These are phyloP conservation scores for Kwoniella bestiolae DNA, from an alignment of 768 basidiomycete genomes.

Conservation along the genomic window DNA sequence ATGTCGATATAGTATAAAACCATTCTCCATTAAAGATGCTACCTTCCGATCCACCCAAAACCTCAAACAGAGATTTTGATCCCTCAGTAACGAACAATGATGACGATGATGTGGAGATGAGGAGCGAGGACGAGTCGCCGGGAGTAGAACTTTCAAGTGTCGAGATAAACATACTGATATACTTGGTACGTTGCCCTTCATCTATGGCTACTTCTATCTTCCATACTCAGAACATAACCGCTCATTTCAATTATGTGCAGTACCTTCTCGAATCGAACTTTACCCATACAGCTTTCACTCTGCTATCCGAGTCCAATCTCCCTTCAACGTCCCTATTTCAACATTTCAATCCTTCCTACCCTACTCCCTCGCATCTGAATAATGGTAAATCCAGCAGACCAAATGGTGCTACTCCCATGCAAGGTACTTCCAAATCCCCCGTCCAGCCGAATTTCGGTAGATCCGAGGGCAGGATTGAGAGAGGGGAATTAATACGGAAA, in stretches of 20 bases:
- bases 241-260: constrained; percentile 18
- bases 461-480: constrained; percentile 36
- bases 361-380: constrained; percentile 18
- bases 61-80: constrained; percentile 38
- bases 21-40: constrained; percentile 27
- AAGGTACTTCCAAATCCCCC: constrained; percentile 12
- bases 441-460: constrained; percentile 37
- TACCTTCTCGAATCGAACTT: constrained; percentile 56
- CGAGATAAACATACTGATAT: constrained; percentile 55
- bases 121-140: constrained; percentile 20
- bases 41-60: constrained; percentile 35
- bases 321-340: constrained; percentile 48
- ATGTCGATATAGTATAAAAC: constrained; percentile 6
- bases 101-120: constrained; percentile 27
- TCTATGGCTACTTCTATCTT: too few species aligned
- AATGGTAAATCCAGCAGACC: constrained; percentile 17
- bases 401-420: constrained; percentile 23
- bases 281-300: constrained; percentile 52
- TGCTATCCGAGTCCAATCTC: constrained; percentile 50
- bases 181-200: constrained; percentile 38
- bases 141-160: constrained; percentile 42
- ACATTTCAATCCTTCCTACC: constrained; percentile 49
- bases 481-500: constrained; percentile 51
- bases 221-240: neutral
- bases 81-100: constrained; percentile 23